Conservation (phyloP, 345 rosid species). For the Populus tremula region DNA sequence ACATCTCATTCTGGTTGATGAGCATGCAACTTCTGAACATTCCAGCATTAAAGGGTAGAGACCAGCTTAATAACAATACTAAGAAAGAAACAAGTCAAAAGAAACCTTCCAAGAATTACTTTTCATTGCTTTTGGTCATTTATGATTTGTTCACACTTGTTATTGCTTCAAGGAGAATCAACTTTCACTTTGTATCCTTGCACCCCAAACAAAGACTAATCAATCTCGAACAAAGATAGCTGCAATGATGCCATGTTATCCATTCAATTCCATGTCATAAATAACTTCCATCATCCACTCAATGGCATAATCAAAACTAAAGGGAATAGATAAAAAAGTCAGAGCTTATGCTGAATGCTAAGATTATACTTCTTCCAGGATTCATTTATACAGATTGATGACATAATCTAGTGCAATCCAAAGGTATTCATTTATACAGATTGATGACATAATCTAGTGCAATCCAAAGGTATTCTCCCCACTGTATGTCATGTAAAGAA, state of each 20-base stretch:
- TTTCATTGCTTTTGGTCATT: no score
- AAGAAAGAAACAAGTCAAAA: no score
- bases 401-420: constrained; percentile 27
- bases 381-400: constrained; percentile 24
- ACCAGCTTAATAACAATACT: no score
- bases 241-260: neutral
- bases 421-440: constrained; percentile 51
- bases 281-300: neutral
- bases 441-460: constrained; percentile 1
- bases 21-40: no score
- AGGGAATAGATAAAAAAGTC: neutral
- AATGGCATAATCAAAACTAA: neutral
- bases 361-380: constrained; percentile 36
- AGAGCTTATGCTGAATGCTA: constrained; percentile 1
- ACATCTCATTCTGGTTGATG: no score
- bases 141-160: neutral
- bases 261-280: constrained; percentile 3
- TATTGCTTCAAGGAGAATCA: neutral
- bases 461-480: constrained; percentile 76
- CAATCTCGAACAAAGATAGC: neutral
- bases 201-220: neutral
- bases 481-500: constrained; percentile 72
- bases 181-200: neutral
- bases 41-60: no score
- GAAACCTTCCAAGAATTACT: no score